Base-by-base conservation (phyloP, 352 stramenopile genomes). In the Chrysophaeum taylorii region DNA sequence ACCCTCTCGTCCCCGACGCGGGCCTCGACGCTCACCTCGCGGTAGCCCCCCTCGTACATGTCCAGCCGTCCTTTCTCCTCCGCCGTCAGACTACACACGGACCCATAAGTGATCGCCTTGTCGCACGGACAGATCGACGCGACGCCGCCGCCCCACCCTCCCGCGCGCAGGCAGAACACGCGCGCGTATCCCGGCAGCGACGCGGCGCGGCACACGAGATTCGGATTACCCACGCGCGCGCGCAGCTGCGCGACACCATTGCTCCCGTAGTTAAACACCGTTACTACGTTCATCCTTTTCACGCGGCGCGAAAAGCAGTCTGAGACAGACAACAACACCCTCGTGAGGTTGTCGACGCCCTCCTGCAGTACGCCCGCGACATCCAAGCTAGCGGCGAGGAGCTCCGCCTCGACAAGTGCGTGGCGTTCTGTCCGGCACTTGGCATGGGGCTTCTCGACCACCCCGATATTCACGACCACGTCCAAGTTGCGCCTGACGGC, bases 191-290 rank as follows among this genome's bases (percentile, higher is more conserved):
- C 62, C 7, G 27, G 39, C 39, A 61, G 5, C 12, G 35, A 27
- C 42, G 62, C 62, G 14, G 9, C 35, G 35, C 37, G 27, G 35
- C 16, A 15, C 29, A 38, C 33, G 4, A 69, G 38, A 9, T 50
- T 21, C 38, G 62, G 42, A 25, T 69, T 69, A 18, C 27, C 5
- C 7, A 52, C 33, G 62, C 62, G 62, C 29, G 27, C 62, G 33
- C 62, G 33, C 4, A 69, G 62, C 62, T 69, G 62, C 62, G 62
- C 37, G 62, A 69, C 27, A 16, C 62, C 37, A 38, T 69, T 69
- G n/a, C 35, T 57, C 7, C 62, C 62, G 37, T 69, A 69, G 62
- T 27, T 38, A 38, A 69, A 69, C 14, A 69, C 62, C 9, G 31
- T 4, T 43, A 52, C 45, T n/a, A n/a, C n/a, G n/a, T n/a, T n/a